Base-by-base conservation (phyloP, 768 basidiomycete genomes). In the Termitomyces sp. region DNA sequence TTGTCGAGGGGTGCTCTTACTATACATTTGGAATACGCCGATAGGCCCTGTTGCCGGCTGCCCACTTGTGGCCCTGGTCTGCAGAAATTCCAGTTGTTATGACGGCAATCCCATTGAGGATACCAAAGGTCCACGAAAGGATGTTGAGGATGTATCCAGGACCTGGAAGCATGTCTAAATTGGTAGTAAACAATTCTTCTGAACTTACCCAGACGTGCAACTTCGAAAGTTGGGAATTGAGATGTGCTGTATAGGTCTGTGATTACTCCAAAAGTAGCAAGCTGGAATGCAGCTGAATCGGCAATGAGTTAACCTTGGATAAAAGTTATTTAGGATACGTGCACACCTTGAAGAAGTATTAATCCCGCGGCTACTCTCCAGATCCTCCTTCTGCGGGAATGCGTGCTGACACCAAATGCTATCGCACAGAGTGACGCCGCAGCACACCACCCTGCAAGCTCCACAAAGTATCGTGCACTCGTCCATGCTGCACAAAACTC, bases 281-380 rank as follows among this genome's bases (percentile, higher is more conserved):
- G 71, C 62, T 88, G 83, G 57, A 81, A 83, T 22, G 75, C 54
- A n/a, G 83, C 87, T 87, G 52, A 59, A 43, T 52, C 41, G 16
- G 20, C 16, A 45, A 18, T 5, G 7, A 20, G 13, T 48, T 41
- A 48, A 26, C 16, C 18, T 22, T n/a, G 5, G 20, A 55, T 20
- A 2, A 9, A 48, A 30, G 18, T 3, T 11, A 38, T 5, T n/a
- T n/a, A 28, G 13, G 26, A 48, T 14, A 47, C 5, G 28, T 40
- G 35, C 72, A 45, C 62, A 86, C 88, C 80, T 65, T 88, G 84
- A 20, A 90, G 64, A 16, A 82, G 69, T 13, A 88, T 73, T 10
- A 92, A 69, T 16, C 81, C 82, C 8, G 87, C 87, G 1, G 87
- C 85, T 1, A 82, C 85, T 66, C 80, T 83, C 90, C 90, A 92